phyloP scores from a whole-genome alignment of 805 yeast species.

The Torulaspora franciscae region DNA sequence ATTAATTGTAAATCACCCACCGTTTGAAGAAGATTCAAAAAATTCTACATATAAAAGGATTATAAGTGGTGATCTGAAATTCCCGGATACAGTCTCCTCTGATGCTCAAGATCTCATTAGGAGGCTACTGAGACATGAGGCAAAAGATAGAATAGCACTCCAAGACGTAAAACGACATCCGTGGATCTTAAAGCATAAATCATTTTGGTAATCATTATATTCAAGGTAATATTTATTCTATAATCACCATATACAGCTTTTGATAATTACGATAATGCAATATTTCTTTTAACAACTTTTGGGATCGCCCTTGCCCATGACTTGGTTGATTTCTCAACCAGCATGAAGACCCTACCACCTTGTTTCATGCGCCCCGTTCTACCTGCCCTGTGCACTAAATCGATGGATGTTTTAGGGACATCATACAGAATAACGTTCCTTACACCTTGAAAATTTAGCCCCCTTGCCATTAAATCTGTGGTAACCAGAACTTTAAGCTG shows the following conservation, averaged over 20 bases:
- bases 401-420: constrained; percentile 79
- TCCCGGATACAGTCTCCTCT: constrained; percentile 63
- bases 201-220: constrained; percentile 48
- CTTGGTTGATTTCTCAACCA: constrained; percentile 62
- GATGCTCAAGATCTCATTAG: constrained; percentile 76
- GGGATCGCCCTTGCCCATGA: constrained; percentile 82
- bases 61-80: constrained; percentile 64
- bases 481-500: constrained; percentile 67
- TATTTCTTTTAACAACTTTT: constrained; percentile 53
- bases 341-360: constrained; percentile 79
- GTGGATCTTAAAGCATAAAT: constrained; percentile 69
- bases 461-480: constrained; percentile 87
- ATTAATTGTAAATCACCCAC: constrained; percentile 82
- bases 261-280: constrained; percentile 30
- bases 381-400: constrained; percentile 86
- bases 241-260: constrained; percentile 4
- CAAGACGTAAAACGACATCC: constrained; percentile 67
- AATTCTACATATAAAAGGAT: constrained; percentile 78
- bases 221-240: constrained; percentile 1
- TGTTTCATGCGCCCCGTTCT: constrained; percentile 92
- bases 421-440: constrained; percentile 81
- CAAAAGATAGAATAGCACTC: constrained; percentile 59
- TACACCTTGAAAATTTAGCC: constrained; percentile 77
- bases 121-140: constrained; percentile 60
- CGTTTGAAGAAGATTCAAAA: constrained; percentile 79